Base-by-base conservation (phyloP, 495 filamentous ascomycete genomes). In the Penicillium diatomitis region DNA sequence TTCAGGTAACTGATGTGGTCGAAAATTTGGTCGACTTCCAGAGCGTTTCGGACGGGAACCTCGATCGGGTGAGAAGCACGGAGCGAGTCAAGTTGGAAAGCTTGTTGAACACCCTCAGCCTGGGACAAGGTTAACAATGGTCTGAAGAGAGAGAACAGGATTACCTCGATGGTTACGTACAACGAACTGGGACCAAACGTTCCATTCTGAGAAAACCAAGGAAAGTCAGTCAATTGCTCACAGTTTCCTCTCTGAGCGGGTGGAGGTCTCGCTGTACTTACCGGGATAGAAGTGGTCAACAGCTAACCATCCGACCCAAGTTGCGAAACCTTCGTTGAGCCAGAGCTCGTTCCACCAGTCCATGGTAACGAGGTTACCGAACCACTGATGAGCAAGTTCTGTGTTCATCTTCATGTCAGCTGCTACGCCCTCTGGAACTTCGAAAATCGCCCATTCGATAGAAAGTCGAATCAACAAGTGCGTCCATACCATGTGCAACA, bases 301-400 rank as follows among this genome's bases (percentile, higher is more conserved):
- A 10, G 91, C 91, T 44, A 89, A 77, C 91, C 91, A 98, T 43
- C 91, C 91, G 43, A 95, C 88, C 92, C 91, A 96, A 4, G 92
- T 98, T 27, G 92, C 92, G 66, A 98, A 98, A 3, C 90, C 91
- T 65, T 97, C 91, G 52, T 94, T 94, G 8, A 97, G 78, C 91
- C 92, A 98, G 27, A 98, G 76, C 65, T 95, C 92, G 62, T 85
- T 90, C 92, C 92, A 96, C 79, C 81, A 86, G 55, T 83, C 79
- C 72, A 79, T 77, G 2, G 76, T 79, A 11, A 96, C 92, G 11
- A 96, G 79, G 62, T 98, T 96, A 32, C 92, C 92, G 60, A 96
- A 98, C 92, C 92, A 98, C 70, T 97, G 92, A 66, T 98, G 92
- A 31, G 92, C 92, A 40, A 98, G 72, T 62, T 98, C 90, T 79